Percentiles rank a stretch among this genome's conserved stretches.
These are phyloP conservation scores for Candida boleticola DNA, from an alignment of 805 yeast species.

Conservation along the genomic window DNA sequence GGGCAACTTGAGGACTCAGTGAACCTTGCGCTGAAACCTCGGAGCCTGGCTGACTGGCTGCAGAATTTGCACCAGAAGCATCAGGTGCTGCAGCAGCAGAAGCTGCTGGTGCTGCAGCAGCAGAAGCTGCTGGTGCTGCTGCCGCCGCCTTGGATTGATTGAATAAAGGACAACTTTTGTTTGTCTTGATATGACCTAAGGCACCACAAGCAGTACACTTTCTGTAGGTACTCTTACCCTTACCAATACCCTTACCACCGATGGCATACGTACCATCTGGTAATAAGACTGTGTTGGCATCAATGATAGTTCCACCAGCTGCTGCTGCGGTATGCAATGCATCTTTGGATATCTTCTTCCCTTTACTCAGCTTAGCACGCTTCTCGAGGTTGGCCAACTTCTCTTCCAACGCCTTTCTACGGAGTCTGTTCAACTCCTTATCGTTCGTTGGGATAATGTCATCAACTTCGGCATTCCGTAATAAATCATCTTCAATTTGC, in stretches of 20 bases:
- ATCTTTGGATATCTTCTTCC: conserved; percentile 31
- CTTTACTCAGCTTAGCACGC: conserved; percentile 42
- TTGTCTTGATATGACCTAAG: conserved; percentile 90
- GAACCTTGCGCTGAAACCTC: too few relatives aligned
- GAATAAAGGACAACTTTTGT: conserved; percentile 88
- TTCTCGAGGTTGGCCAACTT: conserved; percentile 81
- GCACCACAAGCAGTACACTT: conserved; percentile 96
- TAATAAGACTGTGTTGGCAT: conserved; percentile 41
- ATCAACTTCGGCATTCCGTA: conserved; percentile 64
- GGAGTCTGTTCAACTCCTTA: conserved; percentile 75
- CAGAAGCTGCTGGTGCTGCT: not conserved
- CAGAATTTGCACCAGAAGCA: not conserved
- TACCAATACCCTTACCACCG: conserved; percentile 69
- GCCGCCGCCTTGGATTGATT: conserved; percentile 13
- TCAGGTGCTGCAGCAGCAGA: not conserved
- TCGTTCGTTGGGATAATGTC: conserved; percentile 77
- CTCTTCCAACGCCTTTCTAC: conserved; percentile 74
- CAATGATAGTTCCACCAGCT: conserved; percentile 41
- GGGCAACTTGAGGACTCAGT: too few relatives aligned
- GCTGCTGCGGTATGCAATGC: conserved; percentile 40
- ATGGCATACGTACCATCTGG: conserved; percentile 46
- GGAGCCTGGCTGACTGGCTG: too few relatives aligned
- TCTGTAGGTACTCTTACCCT: conserved; percentile 70
- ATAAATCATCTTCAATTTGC: conserved; percentile 53
- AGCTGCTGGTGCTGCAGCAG: not conserved